Evolutionary conservation across 2,329 filamentous ascomycete genomes (phyloP).

Genomic region (Penicillium sp.): DNA sequence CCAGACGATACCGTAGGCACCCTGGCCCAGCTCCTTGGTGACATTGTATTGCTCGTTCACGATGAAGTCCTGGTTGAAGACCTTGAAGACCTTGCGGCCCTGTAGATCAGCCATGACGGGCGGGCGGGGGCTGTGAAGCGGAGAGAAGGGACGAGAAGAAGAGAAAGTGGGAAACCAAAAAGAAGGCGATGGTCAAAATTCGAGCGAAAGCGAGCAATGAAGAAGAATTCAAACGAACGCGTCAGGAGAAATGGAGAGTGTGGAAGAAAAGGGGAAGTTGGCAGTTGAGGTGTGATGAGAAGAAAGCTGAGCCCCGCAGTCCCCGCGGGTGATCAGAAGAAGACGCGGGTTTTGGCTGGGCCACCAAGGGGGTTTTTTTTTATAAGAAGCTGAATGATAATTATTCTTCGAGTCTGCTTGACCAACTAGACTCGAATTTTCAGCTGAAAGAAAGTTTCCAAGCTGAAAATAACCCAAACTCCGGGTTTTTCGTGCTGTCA

Average conservation of each 20-base stretch:
- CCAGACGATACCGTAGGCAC: conserved; percentile 99
- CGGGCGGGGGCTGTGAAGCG: neutral
- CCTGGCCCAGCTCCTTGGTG: conserved; percentile 97
- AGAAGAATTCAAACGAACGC: neutral
- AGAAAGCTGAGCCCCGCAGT: conserved; percentile 34
- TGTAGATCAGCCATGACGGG: conserved; percentile 63
- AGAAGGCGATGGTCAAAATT: neutral
- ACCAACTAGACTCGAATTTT: neutral
- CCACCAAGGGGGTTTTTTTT: neutral
- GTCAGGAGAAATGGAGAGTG: neutral
- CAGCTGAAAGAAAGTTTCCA: conserved; percentile 3
- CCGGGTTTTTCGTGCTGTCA: neutral
- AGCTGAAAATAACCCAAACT: neutral
- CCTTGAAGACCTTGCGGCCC: conserved; percentile 94
- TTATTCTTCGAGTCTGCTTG: neutral
- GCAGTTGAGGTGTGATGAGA: conserved; percentile 28
- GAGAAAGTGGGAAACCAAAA: neutral
- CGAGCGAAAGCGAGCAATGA: neutral
- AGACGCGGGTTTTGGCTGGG: neutral
- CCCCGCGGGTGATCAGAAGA: conserved; percentile 32
- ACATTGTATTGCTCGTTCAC: conserved; percentile 98
- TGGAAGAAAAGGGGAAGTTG: conserved; percentile 20
- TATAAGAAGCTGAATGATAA: neutral
- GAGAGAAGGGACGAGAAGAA: conserved; percentile 17
- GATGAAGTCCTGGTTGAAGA: conserved; percentile 99